A percentile compares a stretch with the other conserved stretches of the same genome.
Evolutionary conservation across 2,329 filamentous ascomycete species (phyloP).

Genomic region (Rutstroemia sp.): DNA sequence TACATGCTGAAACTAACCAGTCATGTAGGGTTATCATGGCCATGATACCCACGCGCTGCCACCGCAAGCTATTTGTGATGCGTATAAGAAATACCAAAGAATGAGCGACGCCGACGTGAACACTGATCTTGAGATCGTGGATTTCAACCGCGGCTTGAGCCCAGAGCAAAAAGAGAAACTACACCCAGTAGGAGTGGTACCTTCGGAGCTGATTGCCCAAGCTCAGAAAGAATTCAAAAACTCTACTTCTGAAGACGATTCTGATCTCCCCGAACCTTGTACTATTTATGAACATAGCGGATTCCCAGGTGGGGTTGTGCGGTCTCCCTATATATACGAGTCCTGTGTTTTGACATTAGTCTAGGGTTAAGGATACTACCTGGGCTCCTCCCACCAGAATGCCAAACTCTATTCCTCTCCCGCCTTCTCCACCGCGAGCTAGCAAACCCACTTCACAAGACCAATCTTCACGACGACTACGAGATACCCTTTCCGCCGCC

Average conservation of each 20-base stretch:
- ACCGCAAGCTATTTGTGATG: constrained; percentile 27
- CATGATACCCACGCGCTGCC: constrained; percentile 30
- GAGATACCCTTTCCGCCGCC: constrained; percentile 49
- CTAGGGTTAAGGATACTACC: constrained; percentile 61
- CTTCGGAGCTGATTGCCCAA: constrained; percentile 18
- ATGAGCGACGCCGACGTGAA: constrained; percentile 22
- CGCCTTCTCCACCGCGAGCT: constrained; percentile 73
- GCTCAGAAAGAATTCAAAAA: constrained; percentile 18
- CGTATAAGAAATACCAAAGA: constrained; percentile 29
- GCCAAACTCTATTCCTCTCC: constrained; percentile 66
- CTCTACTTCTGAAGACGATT: background rate
- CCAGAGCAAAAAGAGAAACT: constrained; percentile 21
- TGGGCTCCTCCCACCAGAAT: constrained; percentile 58
- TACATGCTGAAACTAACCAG: background rate
- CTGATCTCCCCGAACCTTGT: constrained; percentile 13
- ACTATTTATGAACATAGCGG: constrained; percentile 27
- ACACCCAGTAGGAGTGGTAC: constrained; percentile 17
- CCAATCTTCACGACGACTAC: constrained; percentile 82
- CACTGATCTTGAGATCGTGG: constrained; percentile 24
- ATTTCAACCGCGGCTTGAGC: constrained; percentile 26
- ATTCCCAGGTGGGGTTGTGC: constrained; percentile 21
- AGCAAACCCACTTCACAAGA: constrained; percentile 66
- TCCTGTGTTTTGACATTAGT: background rate
- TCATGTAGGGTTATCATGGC: constrained; percentile 13
- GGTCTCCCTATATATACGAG: background rate